Percentiles rank a stretch among this genome's conserved stretches.
phyloP scores from a whole-genome alignment of 768 basidiomycete species.

The Termitomyces sp. region DNA sequence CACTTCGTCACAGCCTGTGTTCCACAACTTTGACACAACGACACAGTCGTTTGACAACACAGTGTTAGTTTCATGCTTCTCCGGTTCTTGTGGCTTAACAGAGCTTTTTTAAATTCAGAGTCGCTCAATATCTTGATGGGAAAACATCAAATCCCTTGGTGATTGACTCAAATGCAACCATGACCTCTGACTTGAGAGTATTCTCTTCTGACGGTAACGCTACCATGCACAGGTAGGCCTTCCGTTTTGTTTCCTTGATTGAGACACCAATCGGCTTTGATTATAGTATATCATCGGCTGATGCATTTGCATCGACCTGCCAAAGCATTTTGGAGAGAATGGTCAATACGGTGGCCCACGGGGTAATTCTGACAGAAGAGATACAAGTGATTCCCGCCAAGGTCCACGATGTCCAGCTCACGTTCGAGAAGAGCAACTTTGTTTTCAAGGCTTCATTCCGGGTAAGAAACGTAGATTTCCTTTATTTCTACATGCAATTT shows the following conservation, averaged over 20 bases:
- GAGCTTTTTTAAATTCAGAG: slow-evolving; percentile 17
- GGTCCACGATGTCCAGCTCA: slow-evolving; percentile 30
- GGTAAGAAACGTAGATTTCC: slow-evolving; percentile 18
- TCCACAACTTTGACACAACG: slow-evolving; percentile 35
- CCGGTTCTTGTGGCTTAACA: not conserved
- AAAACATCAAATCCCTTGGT: slow-evolving; percentile 35
- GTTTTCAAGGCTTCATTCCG: slow-evolving; percentile 35
- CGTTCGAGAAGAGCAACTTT: slow-evolving; percentile 28
- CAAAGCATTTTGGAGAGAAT: slow-evolving; percentile 34
- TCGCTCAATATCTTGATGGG: slow-evolving; percentile 32
- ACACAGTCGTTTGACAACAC: slow-evolving; percentile 32
- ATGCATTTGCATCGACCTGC: slow-evolving; percentile 33
- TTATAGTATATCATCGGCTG: slow-evolving; percentile 23
- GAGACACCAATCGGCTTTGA: not conserved
- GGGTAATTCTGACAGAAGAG: slow-evolving; percentile 38
- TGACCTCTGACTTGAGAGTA: slow-evolving; percentile 33
- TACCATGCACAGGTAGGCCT: slow-evolving; percentile 32
- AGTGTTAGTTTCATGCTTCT: slow-evolving; percentile 23
- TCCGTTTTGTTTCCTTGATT: not conserved
- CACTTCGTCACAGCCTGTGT: slow-evolving; percentile 20
- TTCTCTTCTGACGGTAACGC: slow-evolving; percentile 33
- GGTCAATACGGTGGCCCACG: slow-evolving; percentile 42
- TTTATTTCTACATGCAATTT: slow-evolving; percentile 1
- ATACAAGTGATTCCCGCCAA: slow-evolving; percentile 37
- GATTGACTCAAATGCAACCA: slow-evolving; percentile 23